These are phyloP conservation scores for Astrothelium macrocarpum DNA, from an alignment of 495 filamentous ascomycete species.

Conservation along the genomic window DNA sequence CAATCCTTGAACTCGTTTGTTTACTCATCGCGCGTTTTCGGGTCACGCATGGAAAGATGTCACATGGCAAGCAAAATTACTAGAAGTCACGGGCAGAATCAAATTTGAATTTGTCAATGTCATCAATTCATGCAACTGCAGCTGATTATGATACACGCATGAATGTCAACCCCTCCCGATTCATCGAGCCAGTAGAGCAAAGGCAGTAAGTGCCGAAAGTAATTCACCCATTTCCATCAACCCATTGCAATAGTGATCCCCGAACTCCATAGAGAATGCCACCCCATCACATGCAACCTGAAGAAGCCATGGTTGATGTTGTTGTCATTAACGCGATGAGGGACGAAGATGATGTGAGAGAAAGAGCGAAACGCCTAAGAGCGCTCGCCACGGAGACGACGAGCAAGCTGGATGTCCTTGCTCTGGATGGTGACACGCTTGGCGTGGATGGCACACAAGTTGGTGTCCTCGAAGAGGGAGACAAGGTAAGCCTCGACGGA, in stretches of 20 bases:
- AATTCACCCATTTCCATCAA: conserved; percentile 14
- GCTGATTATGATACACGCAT: conserved; percentile 25
- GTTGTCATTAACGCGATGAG: conserved; percentile 12
- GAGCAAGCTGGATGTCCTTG: conserved; percentile 30
- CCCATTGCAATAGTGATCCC: conserved; percentile 3
- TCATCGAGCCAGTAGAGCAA: conserved; percentile 13
- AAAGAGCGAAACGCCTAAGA: conserved; percentile 17
- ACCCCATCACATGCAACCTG: conserved; percentile 20
- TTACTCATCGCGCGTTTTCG: too few species aligned
- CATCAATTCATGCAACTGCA: conserved; percentile 16
- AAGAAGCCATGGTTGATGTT: conserved; percentile 14
- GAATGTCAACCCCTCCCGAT: conserved; percentile 8
- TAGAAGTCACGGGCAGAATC: neutral
- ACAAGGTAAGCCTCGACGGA: conserved; percentile 99
- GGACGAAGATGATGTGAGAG: conserved; percentile 11
- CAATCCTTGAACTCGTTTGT: neutral
- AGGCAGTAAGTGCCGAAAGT: neutral
- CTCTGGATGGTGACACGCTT: conserved; percentile 64
- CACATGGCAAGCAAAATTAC: neutral
- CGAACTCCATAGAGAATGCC: conserved; percentile 17
- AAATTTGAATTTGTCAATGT: conserved; percentile 8
- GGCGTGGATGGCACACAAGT: conserved; percentile 99
- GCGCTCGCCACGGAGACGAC: conserved; percentile 29
- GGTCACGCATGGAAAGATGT: too few species aligned
- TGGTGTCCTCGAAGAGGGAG: conserved; percentile 99